These are phyloP conservation scores for Artemisia argyi DNA, from an alignment of 129 eudicot genomes.

Conservation along the genomic window DNA sequence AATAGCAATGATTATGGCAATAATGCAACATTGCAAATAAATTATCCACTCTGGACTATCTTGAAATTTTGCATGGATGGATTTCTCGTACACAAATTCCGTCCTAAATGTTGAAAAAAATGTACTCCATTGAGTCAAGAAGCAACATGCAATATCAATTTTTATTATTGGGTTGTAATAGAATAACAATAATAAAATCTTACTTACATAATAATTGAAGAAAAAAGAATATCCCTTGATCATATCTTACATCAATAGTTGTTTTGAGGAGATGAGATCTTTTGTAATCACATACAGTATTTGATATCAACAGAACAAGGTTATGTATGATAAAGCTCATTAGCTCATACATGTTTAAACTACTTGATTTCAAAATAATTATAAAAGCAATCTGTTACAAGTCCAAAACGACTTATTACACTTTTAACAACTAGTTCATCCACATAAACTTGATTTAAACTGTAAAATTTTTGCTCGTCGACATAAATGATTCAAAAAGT, in stretches of 20 bases:
- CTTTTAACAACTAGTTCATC: too few species aligned
- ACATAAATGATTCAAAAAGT: too few species aligned
- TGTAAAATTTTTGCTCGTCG: too few species aligned
- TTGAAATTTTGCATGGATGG: conserved; percentile 5
- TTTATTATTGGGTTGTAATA: not conserved
- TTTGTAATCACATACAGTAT: not conserved
- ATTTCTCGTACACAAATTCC: not conserved
- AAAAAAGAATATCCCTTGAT: not conserved
- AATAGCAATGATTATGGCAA: conserved; percentile 15
- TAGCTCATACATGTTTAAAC: too few species aligned
- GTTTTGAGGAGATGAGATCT: not conserved
- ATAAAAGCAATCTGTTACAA: too few species aligned
- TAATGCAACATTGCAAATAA: not conserved
- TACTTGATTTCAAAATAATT: too few species aligned
- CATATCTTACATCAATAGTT: not conserved
- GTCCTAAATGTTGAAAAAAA: conserved; percentile 1
- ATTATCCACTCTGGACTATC: not conserved
- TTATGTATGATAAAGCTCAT: too few species aligned
- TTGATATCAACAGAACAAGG: not conserved
- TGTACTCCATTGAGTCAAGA: conserved; percentile 11
- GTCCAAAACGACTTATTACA: too few species aligned
- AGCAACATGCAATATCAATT: not conserved
- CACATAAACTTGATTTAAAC: too few species aligned
- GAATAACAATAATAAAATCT: not conserved
- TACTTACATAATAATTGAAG: not conserved